Base-by-base conservation (phyloP, 495 filamentous ascomycete species). In the Bacidia gigantensis region DNA sequence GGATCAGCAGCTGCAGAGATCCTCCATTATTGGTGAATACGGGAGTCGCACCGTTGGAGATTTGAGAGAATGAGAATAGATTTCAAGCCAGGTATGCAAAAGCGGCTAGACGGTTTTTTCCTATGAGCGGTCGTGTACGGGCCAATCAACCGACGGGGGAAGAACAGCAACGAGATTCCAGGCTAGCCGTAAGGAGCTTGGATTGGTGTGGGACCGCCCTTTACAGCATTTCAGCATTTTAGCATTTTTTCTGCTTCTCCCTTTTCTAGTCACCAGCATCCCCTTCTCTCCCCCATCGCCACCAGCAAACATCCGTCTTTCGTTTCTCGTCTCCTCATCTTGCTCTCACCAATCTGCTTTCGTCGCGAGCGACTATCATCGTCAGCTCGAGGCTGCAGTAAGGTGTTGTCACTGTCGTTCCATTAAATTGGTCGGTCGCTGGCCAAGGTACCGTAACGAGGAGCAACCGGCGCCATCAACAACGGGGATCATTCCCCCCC, bases 241-340 rank as follows among this genome's bases (percentile, higher is more conserved):
- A 5, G 42, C 22, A n/a, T 23, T 65, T 61, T 58, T 53, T 47
- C 56, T 62, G 57, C 50, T 54, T 62, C 61, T 48, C 44, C 53
- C 57, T 52, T 57, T 35, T 35, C 29, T 14, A 35, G 29, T 14
- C 53, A 50, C 52, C 58, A 55, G 51, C 56, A 59, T 54, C 56
- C 55, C 60, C 54, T 51, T 54, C 46, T 38, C 29, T n/a, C 45
- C 26, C 22, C 38, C 50, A 14, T 18, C 17, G 20, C 48, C 39
- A 29, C 21, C 32, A 54, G 18, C 44, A 32, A 10, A 11, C 25
- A 23, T 26, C 44, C n/a, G 58, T 57, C 60, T 54, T 61, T 65
- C 63, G 62, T 60, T 63, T 59, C 60, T 65, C 63, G 62, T 60
- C 62, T 59, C 39, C 51, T 39, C 45, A 14, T 57, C 54, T 18